These are phyloP conservation scores for Porpolomopsis calyptriformis DNA, from an alignment of 768 basidiomycete genomes.

Conservation along the genomic window DNA sequence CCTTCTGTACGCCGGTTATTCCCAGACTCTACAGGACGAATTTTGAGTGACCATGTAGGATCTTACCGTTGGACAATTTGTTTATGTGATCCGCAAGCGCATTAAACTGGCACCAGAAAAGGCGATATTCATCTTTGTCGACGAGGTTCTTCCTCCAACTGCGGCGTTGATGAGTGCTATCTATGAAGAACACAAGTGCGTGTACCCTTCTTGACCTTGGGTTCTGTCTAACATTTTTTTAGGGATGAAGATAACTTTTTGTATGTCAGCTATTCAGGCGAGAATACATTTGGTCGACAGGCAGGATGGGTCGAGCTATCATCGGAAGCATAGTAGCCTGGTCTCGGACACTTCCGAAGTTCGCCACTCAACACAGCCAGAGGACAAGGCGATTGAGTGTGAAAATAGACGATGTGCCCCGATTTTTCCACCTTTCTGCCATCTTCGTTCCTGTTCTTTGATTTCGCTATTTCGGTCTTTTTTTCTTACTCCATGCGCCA, in stretches of 20 bases:
- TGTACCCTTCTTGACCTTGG: slow-evolving; percentile 12
- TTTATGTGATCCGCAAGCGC: slow-evolving; percentile 98
- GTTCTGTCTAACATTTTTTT: slow-evolving; percentile 3
- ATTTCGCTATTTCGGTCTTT: neutral
- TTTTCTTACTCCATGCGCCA: neutral
- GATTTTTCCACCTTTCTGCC: neutral
- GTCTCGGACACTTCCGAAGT: no score
- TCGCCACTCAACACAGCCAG: no score
- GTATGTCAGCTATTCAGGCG: slow-evolving; percentile 96
- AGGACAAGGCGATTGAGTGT: neutral
- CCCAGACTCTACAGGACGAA: neutral
- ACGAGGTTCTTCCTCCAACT: slow-evolving; percentile 96
- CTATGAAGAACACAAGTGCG: slow-evolving; percentile 99
- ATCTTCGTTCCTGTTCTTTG: neutral
- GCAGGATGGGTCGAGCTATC: slow-evolving; percentile 39
- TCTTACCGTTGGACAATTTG: slow-evolving; percentile 95
- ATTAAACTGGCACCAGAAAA: slow-evolving; percentile 99
- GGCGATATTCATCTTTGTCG: slow-evolving; percentile 99
- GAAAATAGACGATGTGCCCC: neutral
- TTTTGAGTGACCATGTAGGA: slow-evolving; percentile 41
- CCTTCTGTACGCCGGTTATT: slow-evolving; percentile 61
- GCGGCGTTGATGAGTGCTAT: slow-evolving; percentile 98
- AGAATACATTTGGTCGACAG: slow-evolving; percentile 80
- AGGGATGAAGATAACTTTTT: slow-evolving; percentile 99
- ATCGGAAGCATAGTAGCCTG: slow-evolving; percentile 29